Percentiles rank a stretch among this genome's conserved stretches.
phyloP scores from a whole-genome alignment of 2,329 filamentous ascomycete species.

The Fusarium setosum region DNA sequence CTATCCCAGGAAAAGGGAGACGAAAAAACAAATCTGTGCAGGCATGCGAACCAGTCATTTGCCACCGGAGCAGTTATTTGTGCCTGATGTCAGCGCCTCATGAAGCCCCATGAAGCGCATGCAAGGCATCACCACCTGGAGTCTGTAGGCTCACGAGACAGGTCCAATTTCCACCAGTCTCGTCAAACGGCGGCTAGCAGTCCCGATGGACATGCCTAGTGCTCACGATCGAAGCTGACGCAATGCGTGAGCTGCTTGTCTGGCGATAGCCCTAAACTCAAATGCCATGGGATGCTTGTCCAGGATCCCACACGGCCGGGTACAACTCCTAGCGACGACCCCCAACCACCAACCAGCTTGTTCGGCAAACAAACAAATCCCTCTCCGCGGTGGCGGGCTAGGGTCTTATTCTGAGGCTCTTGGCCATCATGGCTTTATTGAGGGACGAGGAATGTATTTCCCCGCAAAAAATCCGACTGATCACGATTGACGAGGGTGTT shows the following conservation, averaged over 20 bases:
- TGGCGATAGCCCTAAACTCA: constrained; percentile 37
- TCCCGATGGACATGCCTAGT: constrained; percentile 31
- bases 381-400: constrained; percentile 18
- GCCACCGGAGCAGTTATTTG: background rate
- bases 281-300: constrained; percentile 37
- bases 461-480: constrained; percentile 19
- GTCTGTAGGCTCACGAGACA: background rate
- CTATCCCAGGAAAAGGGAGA: constrained; percentile 14
- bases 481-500: constrained; percentile 18
- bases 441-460: constrained; percentile 25
- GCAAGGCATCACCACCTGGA: background rate
- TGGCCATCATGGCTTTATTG: background rate
- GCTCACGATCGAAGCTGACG: constrained; percentile 41
- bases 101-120: background rate
- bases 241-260: constrained; percentile 38
- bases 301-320: constrained; percentile 13
- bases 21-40: constrained; percentile 28
- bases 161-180: constrained; percentile 37
- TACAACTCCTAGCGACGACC: constrained; percentile 12
- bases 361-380: constrained; percentile 17
- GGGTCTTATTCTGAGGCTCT: constrained; percentile 36
- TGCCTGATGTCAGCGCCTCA: too few relatives aligned
- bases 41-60: constrained; percentile 33
- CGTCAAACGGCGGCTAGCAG: constrained; percentile 27
- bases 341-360: constrained; percentile 12